phyloP scores from a whole-genome alignment of 2,329 filamentous ascomycete genomes.

The Aureobasidium sp. region DNA sequence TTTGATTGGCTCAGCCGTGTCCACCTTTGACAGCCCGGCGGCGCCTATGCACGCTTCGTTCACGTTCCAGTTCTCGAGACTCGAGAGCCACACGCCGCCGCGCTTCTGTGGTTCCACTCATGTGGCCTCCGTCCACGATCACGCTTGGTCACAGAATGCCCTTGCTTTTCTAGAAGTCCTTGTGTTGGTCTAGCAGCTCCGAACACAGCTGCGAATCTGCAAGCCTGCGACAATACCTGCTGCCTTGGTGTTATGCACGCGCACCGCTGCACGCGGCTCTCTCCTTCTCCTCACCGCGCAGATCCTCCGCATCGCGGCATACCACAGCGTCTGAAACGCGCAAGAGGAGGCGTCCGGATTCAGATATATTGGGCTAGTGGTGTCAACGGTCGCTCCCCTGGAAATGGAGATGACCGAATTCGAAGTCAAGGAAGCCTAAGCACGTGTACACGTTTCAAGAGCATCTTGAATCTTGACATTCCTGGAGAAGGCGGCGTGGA shows the following conservation, averaged over 20 bases:
- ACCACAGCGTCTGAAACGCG: constrained; percentile 4
- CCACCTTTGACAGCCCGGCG: not conserved
- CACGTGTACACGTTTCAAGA: not conserved
- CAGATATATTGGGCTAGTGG: constrained; percentile 4
- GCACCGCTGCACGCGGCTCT: not conserved
- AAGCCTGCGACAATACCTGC: not conserved
- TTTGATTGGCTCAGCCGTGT: constrained; percentile 2
- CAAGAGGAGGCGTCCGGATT: constrained; percentile 6
- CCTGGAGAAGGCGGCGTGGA: not conserved
- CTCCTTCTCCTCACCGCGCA: not conserved
- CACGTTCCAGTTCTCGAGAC: not conserved
- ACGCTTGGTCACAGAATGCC: not conserved
- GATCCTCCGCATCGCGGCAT: constrained; percentile 9
- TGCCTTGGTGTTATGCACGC: not conserved
- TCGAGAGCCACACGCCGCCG: not conserved
- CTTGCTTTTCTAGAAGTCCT: not conserved
- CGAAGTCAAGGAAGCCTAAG: not conserved
- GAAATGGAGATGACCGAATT: not conserved
- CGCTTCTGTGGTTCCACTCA: constrained; percentile 6
- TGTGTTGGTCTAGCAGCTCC: too few relatives aligned
- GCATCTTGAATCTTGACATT: not conserved
- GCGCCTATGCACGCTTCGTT: constrained; percentile 1
- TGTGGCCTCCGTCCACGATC: not conserved
- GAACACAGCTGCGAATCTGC: not conserved
- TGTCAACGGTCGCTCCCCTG: not conserved